Conservation (phyloP, 345 rosid species). For the Fremontodendron californicum region DNA sequence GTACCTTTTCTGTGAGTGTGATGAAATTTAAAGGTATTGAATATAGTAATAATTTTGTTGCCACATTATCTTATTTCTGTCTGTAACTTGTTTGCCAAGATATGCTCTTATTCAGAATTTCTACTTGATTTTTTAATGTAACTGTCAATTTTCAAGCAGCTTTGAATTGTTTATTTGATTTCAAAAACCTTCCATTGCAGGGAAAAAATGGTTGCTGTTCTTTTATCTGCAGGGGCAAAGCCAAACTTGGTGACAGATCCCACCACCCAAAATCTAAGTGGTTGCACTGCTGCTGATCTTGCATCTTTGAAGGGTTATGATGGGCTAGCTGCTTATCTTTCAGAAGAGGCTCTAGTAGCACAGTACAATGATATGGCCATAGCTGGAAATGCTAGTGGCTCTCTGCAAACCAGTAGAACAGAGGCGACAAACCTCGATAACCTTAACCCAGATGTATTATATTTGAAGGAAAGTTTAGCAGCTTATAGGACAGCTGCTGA, state of each 20-base stretch:
- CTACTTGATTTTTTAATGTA: background rate
- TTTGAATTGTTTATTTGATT: constrained; percentile 11
- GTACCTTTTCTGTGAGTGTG: background rate
- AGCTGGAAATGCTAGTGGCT: constrained; percentile 81
- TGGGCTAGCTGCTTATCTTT: constrained; percentile 84
- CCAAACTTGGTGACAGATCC: constrained; percentile 89
- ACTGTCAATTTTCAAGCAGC: background rate
- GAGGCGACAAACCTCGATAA: constrained; percentile 33
- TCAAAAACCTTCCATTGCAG: constrained; percentile 38
- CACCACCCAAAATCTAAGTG: constrained; percentile 56
- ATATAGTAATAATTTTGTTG: background rate
- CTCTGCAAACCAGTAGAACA: constrained; percentile 44
- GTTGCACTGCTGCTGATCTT: constrained; percentile 82
- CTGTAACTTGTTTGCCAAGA: background rate
- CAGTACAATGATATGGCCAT: constrained; percentile 78
- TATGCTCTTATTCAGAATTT: background rate
- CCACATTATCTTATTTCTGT: constrained; percentile 9
- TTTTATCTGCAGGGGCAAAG: constrained; percentile 89
- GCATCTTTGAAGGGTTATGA: constrained; percentile 72
- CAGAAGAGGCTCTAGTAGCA: constrained; percentile 76
- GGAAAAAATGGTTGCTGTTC: constrained; percentile 87
- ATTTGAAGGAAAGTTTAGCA: constrained; percentile 67
- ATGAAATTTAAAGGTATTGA: background rate
- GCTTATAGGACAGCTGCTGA: constrained; percentile 87
- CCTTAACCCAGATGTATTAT: constrained; percentile 55